These are phyloP conservation scores for Spiraea crenata DNA, from an alignment of 331 rosid species.

Conservation along the genomic window DNA sequence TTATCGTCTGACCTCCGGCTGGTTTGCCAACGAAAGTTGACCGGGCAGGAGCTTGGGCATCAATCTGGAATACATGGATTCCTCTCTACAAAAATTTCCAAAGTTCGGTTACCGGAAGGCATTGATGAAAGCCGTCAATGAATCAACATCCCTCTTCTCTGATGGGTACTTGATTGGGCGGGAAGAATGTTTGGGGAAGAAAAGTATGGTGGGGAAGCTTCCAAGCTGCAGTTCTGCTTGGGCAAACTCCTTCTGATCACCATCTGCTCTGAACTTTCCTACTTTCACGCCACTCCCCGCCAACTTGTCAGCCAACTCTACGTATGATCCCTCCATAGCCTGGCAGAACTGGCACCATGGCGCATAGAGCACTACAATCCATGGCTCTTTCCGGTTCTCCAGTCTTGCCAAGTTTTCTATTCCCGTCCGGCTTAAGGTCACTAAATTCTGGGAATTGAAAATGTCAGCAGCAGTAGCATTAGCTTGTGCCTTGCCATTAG, in stretches of 20 bases:
- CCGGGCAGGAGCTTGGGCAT: neutral
- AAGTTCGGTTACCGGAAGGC: slow-evolving; percentile 52
- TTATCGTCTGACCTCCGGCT: neutral
- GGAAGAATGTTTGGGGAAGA: slow-evolving; percentile 86
- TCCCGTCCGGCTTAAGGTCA: slow-evolving; percentile 68
- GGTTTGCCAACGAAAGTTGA: slow-evolving; percentile 28
- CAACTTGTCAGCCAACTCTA: slow-evolving; percentile 73
- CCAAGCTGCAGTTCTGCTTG: slow-evolving; percentile 65
- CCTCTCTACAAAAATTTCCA: neutral
- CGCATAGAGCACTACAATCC: slow-evolving; percentile 94
- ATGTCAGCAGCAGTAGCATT: slow-evolving; percentile 51
- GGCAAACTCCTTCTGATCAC: slow-evolving; percentile 82
- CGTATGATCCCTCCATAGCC: slow-evolving; percentile 86
- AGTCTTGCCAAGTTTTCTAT: slow-evolving; percentile 75
- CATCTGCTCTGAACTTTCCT: slow-evolving; percentile 94
- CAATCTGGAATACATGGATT: neutral
- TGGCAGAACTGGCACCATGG: slow-evolving; percentile 93
- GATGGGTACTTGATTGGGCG: slow-evolving; percentile 80
- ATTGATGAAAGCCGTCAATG: slow-evolving; percentile 75
- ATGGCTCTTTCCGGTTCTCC: slow-evolving; percentile 71
- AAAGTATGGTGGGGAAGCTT: slow-evolving; percentile 86
- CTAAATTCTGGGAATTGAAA: slow-evolving; percentile 58
- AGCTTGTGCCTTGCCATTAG: slow-evolving; percentile 47
- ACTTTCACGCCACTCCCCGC: slow-evolving; percentile 82
- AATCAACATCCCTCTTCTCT: slow-evolving; percentile 91